Base-by-base conservation (phyloP, 345 rosid species). In the Geranium brycei region DNA sequence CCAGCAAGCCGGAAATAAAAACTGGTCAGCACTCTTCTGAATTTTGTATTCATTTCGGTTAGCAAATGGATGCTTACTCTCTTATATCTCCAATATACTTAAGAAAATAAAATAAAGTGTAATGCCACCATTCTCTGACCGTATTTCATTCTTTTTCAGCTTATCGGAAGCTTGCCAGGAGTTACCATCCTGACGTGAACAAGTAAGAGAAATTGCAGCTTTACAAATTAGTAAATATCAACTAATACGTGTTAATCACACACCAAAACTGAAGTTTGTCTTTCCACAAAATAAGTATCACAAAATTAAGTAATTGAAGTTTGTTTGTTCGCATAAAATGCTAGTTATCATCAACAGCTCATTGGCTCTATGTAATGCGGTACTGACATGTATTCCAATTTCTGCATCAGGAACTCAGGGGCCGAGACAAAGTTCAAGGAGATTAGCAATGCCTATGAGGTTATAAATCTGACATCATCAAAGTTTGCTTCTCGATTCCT, bases 401-500 rank as follows among this genome's bases (percentile, higher is more conserved):
- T 5, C 3, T 67, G 61, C 35, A 53, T 64, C 74, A 76, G 83
- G 71, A 78, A 79, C 16, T 66, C 78, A 63, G 78, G 76, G 28
- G 80, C 78, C 12, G 83, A 79, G 59, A 64, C 73, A 66, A 73
- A 76, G 69, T 79, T 79, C 60, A 79, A 79, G 78, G 78, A 76
- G 58, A 79, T 79, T 66, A 71, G 83, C 35, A 72, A 79, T 69
- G 80, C 80, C 1, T 79, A 79, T 31, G 80, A 79, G 83, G 83
- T 79, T 4, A 35, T 35, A 69, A 19, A 10, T 17, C 1, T 41
- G 31, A 66, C 31, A 58, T 65, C 31, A 13, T 47, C 7, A 47
- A 47, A 47, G 13, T 13, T 47, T 8, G 53, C 53, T 8, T 47
- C 5, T 47, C 10, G 53, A 8, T 47, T 47, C 13, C 53, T 8